Base-by-base conservation (phyloP, 768 basidiomycete genomes). In the Lepiota subincarnata region DNA sequence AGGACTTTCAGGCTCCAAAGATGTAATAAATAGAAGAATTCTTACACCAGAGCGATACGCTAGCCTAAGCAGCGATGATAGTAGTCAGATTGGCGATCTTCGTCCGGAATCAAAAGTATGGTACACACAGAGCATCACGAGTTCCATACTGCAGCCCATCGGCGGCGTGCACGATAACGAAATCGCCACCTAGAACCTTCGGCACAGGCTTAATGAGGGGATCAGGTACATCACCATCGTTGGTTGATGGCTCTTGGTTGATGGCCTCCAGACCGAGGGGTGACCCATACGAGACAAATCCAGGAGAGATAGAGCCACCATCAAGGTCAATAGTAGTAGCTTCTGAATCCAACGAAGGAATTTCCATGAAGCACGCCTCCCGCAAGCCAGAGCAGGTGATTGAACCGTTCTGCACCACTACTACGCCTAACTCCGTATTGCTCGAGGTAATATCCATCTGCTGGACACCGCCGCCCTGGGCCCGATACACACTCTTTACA, bases 61-160 rank as follows among this genome's bases (percentile, higher is more conserved):
- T 22, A 87, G 69, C 28, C 87, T 88, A 55, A 22, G 34, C 22
- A 22, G 36, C 44, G 37, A 36, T 31, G 34, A 24, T 5, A 24
- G 19, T 12, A 44, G 14, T 50, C n/a, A 35, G 16, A 44, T 47
- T 39, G 34, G 44, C 10, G 31, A 31, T 31, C 31, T 7, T 57
- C 13, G 42, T 6, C 26, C 14, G 26, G 31, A 49, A 50, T 26
- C n/a, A 34, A 24, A 48, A 48, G 16, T 20, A 22, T 53, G 37
- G 20, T 18, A 78, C 87, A 59, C 64, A 89, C 87, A 89, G 71
- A 19, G 86, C 82, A 67, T 89, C 79, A 34, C 87, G 76, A 10
- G 83, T 84, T 0, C 74, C 80, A 62, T 84, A 90, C 43, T 79
- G 68, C n/a, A 89, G 72, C 0, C 89, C 88, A 65, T 92, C 90